phyloP scores from a whole-genome alignment of 176 grass and related monocot species.

The Pharus latifolius region DNA sequence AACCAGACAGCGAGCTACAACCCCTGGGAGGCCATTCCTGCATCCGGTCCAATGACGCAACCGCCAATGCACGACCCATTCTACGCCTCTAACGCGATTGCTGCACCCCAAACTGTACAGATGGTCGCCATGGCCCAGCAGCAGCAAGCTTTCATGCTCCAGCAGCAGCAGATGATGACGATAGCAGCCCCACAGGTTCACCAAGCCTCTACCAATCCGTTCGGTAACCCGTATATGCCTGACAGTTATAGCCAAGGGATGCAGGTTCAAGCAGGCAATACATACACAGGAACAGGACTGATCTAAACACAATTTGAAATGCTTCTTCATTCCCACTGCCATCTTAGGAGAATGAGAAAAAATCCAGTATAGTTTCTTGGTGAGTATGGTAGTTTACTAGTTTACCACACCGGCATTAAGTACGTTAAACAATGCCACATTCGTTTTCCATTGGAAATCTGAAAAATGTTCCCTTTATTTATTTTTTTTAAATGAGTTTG shows the following conservation, averaged over 20 bases:
- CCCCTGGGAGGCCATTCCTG: slow-evolving; percentile 51
- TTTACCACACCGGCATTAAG: no score
- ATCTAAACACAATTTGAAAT: no score
- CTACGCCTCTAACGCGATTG: slow-evolving; percentile 42
- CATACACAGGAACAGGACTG: slow-evolving; percentile 41
- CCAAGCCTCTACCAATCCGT: slow-evolving; percentile 51
- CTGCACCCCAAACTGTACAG: slow-evolving; percentile 50
- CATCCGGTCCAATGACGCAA: slow-evolving; percentile 40
- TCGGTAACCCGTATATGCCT: slow-evolving; percentile 26
- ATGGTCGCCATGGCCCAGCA: slow-evolving; percentile 60
- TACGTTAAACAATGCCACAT: no score
- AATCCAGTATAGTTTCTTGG: background rate
- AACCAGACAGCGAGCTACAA: slow-evolving; percentile 72
- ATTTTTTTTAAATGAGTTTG: no score
- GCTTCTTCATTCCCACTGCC: no score
- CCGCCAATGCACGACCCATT: slow-evolving; percentile 56
- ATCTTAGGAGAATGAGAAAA: background rate
- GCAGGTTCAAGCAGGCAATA: slow-evolving; percentile 38
- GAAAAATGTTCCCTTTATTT: no score
- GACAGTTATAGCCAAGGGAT: slow-evolving; percentile 25
- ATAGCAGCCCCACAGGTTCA: slow-evolving; percentile 17
- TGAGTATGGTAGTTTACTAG: background rate
- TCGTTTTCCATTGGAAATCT: no score
- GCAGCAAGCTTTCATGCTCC: slow-evolving; percentile 65
- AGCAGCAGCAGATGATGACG: slow-evolving; percentile 84